These are phyloP conservation scores for Oropetium thomaeum DNA, from an alignment of 176 grass and related monocot species.

Conservation along the genomic window DNA sequence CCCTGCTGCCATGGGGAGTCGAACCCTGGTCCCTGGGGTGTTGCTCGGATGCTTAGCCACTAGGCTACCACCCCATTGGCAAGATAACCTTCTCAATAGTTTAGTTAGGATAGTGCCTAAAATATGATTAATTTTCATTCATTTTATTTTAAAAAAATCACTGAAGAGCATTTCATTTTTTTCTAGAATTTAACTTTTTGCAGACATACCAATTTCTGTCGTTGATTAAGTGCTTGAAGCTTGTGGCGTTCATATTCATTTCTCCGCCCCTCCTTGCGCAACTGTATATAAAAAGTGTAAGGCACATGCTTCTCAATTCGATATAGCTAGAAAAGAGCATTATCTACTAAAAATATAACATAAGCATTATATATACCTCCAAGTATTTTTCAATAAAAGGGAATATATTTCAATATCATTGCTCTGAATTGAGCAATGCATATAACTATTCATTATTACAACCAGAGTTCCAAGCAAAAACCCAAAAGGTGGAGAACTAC, in stretches of 20 bases:
- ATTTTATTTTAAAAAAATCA: background rate
- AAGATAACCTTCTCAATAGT: background rate
- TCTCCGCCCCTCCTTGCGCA: slow-evolving; percentile 88
- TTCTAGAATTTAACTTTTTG: background rate
- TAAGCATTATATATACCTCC: slow-evolving; percentile 9
- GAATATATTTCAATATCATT: too few relatives aligned
- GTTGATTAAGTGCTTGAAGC: slow-evolving; percentile 94
- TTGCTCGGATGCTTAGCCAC: too few relatives aligned
- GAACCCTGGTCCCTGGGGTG: too few relatives aligned
- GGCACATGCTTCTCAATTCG: slow-evolving; percentile 4
- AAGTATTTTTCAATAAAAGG: too few relatives aligned
- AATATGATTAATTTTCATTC: background rate
- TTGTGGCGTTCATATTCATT: slow-evolving; percentile 98
- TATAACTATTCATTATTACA: too few relatives aligned
- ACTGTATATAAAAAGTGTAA: slow-evolving; percentile 42
- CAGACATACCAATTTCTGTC: slow-evolving; percentile 79
- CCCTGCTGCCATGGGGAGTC: too few relatives aligned
- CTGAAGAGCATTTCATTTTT: background rate
- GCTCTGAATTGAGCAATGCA: too few relatives aligned
- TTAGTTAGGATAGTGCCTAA: background rate
- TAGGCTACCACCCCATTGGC: too few relatives aligned
- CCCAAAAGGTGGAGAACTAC: too few relatives aligned
- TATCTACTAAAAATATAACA: slow-evolving; percentile 15
- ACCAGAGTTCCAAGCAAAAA: too few relatives aligned
- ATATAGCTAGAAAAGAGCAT: background rate